Evolutionary conservation across 495 filamentous ascomycete species (phyloP), one percentile per base, ranked within the genome.

Genomic region (Aspergillus sclerotioniger): DNA sequence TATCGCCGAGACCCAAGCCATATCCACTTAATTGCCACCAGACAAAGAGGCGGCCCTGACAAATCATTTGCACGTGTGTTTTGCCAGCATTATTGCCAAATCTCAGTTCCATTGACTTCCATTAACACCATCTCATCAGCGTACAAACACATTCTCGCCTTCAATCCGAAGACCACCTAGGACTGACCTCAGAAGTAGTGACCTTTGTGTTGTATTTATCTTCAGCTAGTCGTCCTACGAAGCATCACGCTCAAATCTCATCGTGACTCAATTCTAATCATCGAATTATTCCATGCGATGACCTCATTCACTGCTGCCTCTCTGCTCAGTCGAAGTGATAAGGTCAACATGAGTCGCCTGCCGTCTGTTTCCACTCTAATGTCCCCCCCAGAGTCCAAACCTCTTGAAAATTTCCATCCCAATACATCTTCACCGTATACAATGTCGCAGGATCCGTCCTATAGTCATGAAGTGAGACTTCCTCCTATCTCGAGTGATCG

Each of bases 311-410:
- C 63, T 56, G 44, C 61, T 63, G 54, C 59, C 44, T 62, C 62
- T 50, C 56, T 59, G 39, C 44, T 61, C 51, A 66, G 59, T 33
- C 58, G 64, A 61, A 65, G 56, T 54, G 62, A 68, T 50, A 63
- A 64, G 37, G 43, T 52, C 67, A 77, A 61, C 50, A 82, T 81
- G 78, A 75, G 78, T 72, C 76, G 72, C 54, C 63, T 82, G 58
- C 78, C 80, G 28, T 72, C 75, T 37, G 75, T 82, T 16, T 76
- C 80, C 65, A 90, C 80, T 68, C 78, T 91, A 37, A 88, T 91
- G 84, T 91, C 89, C 35, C 89, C 89, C 20, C 89, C 89, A 47
- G 87, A 90, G 65, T 73, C 77, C 8, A 78, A 82, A 61, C 81
- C 82, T 19, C 72, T 84, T 50, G 87, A 90, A 46, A 82, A 66